Evolutionary conservation across 495 filamentous ascomycete genomes (phyloP).

Genomic region (Lineolata rhizophorae): DNA sequence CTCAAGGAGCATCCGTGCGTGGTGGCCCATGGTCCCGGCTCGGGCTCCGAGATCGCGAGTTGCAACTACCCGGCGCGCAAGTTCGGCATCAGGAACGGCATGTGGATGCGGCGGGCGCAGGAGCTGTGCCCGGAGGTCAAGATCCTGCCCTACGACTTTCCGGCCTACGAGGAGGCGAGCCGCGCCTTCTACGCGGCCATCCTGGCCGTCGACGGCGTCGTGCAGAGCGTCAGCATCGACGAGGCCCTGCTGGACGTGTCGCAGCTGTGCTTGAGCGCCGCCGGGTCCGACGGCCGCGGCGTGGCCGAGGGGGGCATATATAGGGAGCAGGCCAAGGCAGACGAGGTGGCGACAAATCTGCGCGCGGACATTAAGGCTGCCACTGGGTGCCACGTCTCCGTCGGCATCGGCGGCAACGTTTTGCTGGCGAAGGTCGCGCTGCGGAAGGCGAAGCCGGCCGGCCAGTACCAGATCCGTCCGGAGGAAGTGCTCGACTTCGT

Average conservation of each 20-base stretch:
- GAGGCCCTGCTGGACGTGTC: conserved; percentile 75
- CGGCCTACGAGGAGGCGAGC: conserved; percentile 83
- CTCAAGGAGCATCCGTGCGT: conserved; percentile 64
- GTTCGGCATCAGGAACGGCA: conserved; percentile 81
- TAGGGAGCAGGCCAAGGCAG: conserved; percentile 62
- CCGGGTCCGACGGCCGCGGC: conserved; percentile 45
- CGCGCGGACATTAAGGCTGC: conserved; percentile 44
- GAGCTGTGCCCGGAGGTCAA: conserved; percentile 70
- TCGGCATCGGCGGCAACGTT: conserved; percentile 88
- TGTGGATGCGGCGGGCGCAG: conserved; percentile 91
- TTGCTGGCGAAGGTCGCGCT: conserved; percentile 76
- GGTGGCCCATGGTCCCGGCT: conserved; percentile 67
- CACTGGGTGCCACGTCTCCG: conserved; percentile 70
- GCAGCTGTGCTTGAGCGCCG: conserved; percentile 36
- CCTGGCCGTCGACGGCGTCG: conserved; percentile 51
- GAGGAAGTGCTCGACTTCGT: conserved; percentile 60
- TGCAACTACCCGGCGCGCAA: conserved; percentile 84
- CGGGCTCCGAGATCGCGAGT: conserved; percentile 84
- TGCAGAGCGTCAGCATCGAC: conserved; percentile 93
- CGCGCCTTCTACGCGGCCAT: conserved; percentile 69
- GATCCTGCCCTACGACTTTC: conserved; percentile 80
- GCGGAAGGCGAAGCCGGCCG: conserved; percentile 83
- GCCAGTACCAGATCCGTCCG: conserved; percentile 68
- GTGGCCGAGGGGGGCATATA: conserved; percentile 50
- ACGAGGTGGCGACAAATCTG: conserved; percentile 45